Conservation (phyloP, 2,329 filamentous ascomycete genomes). For the Tolypocladium sp. region DNA sequence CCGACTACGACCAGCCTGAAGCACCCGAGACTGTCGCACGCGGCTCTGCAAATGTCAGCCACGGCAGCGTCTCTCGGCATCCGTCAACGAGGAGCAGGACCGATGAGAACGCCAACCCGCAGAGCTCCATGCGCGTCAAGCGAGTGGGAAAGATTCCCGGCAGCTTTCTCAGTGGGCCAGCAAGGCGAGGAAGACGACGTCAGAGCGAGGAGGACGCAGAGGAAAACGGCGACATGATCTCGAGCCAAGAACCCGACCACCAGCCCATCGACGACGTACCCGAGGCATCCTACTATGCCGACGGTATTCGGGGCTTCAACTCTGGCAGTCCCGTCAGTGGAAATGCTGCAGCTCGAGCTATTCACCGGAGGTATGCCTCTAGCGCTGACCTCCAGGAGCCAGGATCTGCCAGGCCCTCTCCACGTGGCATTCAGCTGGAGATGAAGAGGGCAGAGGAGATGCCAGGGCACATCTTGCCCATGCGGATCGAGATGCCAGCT, state of each 20-base stretch:
- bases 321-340: constrained; percentile 52
- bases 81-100: constrained; percentile 40
- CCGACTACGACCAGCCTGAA: constrained; percentile 37
- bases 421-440: constrained; percentile 11
- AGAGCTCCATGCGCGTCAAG: constrained; percentile 71
- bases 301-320: constrained; percentile 36
- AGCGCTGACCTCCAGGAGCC: constrained; percentile 23
- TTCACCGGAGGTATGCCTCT: constrained; percentile 29
- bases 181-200: constrained; percentile 61
- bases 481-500: constrained; percentile 48
- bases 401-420: constrained; percentile 20
- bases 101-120: constrained; percentile 56
- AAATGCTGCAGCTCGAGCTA: constrained; percentile 31
- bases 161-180: constrained; percentile 71
- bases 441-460: constrained; percentile 12
- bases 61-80: constrained; percentile 45
- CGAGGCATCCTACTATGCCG: constrained; percentile 34
- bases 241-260: constrained; percentile 32
- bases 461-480: constrained; percentile 7
- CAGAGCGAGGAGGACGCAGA: constrained; percentile 59
- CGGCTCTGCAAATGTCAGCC: constrained; percentile 33
- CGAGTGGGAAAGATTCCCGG: constrained; percentile 66
- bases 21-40: constrained; percentile 41
- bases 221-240: constrained; percentile 27
- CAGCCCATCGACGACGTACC: constrained; percentile 27